Percentiles rank a stretch among this genome's conserved stretches.
phyloP scores from a whole-genome alignment of 352 stramenopile genomes.

The Elongisporangium undulatum region DNA sequence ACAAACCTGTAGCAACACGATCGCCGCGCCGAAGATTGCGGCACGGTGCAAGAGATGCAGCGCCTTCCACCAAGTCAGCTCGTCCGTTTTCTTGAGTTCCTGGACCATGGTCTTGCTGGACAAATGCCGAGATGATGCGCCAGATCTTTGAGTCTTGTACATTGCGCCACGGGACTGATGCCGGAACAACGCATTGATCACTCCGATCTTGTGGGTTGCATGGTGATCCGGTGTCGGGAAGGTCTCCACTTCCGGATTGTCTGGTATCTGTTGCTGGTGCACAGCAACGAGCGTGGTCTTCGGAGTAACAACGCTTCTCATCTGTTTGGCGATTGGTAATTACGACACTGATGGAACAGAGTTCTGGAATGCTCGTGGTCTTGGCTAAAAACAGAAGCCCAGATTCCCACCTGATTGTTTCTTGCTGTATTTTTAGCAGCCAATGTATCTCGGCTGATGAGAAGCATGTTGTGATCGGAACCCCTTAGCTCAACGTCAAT shows the following conservation, averaged over 20 bases:
- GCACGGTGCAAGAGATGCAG: slow-evolving; percentile 8
- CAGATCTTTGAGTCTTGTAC: neutral
- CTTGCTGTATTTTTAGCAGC: too few species aligned
- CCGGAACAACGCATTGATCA: neutral
- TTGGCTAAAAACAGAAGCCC: too few species aligned
- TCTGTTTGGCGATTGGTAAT: neutral
- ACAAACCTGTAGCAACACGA: slow-evolving; percentile 8
- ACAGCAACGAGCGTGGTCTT: neutral
- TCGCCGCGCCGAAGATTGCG: slow-evolving; percentile 6
- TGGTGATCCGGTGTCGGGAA: neutral
- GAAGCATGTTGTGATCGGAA: too few species aligned
- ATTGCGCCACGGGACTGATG: neutral
- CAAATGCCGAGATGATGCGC: neutral
- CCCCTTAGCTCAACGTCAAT: too few species aligned
- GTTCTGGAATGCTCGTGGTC: too few species aligned
- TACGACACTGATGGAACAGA: too few species aligned
- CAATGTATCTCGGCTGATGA: too few species aligned
- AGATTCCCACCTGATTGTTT: too few species aligned
- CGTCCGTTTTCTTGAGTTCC: neutral
- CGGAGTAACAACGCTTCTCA: neutral
- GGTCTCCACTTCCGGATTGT: neutral
- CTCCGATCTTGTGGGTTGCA: neutral
- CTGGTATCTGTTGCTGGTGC: neutral
- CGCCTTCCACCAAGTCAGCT: neutral
- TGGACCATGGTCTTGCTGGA: neutral